These are phyloP conservation scores for Adenanthera pavonina DNA, from an alignment of 306 rosid genomes.

Conservation along the genomic window DNA sequence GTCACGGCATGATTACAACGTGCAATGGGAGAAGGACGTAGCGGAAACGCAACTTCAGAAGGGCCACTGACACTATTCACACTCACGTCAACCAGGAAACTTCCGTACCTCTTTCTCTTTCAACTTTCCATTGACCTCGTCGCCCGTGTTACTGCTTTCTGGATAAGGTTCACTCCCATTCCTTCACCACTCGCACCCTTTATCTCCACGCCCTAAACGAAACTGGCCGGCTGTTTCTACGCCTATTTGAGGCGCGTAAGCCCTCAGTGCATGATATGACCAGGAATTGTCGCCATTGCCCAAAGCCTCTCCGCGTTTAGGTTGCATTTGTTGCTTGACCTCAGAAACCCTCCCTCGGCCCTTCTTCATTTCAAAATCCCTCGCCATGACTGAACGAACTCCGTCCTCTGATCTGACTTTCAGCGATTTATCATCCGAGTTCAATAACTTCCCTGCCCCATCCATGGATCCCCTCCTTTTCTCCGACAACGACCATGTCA, in stretches of 20 bases:
- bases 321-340: not conserved
- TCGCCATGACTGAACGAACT: constrained; percentile 51
- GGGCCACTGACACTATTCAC: not conserved
- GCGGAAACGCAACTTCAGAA: not conserved
- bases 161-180: not conserved
- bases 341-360: not conserved
- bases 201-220: not conserved
- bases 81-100: not conserved
- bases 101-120: not conserved
- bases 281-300: not conserved
- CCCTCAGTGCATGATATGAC: not conserved
- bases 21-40: not conserved
- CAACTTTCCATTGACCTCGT: not conserved
- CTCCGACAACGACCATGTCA: constrained; percentile 30
- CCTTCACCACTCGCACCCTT: not conserved
- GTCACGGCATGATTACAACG: not conserved
- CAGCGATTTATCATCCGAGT: constrained; percentile 45
- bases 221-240: not conserved
- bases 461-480: constrained; percentile 66
- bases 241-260: not conserved
- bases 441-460: constrained; percentile 60
- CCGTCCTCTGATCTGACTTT: constrained; percentile 29
- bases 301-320: constrained; percentile 1
- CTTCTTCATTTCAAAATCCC: constrained; percentile 15
- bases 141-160: not conserved